phyloP scores from a whole-genome alignment of 441 rosid species.

The Biscutella laevigata region DNA sequence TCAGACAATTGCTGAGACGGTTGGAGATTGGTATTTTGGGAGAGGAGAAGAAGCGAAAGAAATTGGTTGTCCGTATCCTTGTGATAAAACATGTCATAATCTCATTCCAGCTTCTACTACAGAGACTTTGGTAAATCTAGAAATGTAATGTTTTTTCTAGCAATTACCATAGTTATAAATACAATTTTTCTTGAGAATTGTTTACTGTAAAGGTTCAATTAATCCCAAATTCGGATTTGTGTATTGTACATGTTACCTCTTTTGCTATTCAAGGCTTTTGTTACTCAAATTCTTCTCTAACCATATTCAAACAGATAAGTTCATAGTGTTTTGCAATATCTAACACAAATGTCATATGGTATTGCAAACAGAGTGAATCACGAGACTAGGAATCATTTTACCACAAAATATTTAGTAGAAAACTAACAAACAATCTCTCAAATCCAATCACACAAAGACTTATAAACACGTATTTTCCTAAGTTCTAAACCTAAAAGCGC shows the following conservation, averaged over 20 bases:
- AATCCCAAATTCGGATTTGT: background rate
- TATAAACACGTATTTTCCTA: conserved; percentile 18
- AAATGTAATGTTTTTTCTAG: background rate
- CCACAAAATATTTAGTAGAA: background rate
- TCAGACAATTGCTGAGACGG: conserved; percentile 56
- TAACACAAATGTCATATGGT: too few relatives aligned
- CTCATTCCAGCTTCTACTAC: conserved; percentile 39
- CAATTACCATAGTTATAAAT: background rate
- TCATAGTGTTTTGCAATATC: too few relatives aligned
- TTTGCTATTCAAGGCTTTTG: conserved; percentile 19
- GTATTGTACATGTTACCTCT: conserved; percentile 3
- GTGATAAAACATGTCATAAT: conserved; percentile 56
- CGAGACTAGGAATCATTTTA: background rate
- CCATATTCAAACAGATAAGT: too few relatives aligned
- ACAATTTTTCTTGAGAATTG: background rate
- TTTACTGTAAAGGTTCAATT: conserved; percentile 8
- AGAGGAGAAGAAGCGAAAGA: conserved; percentile 35
- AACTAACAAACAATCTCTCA: conserved; percentile 7
- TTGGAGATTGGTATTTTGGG: conserved; percentile 66
- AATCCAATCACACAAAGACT: conserved; percentile 9
- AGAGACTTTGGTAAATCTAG: conserved; percentile 24
- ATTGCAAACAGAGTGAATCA: background rate
- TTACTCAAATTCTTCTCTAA: too few relatives aligned
- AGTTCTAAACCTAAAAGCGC: background rate
- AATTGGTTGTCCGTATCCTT: conserved; percentile 58